These are phyloP conservation scores for Laguncularia racemosa DNA, from an alignment of 345 rosid species.

Conservation along the genomic window DNA sequence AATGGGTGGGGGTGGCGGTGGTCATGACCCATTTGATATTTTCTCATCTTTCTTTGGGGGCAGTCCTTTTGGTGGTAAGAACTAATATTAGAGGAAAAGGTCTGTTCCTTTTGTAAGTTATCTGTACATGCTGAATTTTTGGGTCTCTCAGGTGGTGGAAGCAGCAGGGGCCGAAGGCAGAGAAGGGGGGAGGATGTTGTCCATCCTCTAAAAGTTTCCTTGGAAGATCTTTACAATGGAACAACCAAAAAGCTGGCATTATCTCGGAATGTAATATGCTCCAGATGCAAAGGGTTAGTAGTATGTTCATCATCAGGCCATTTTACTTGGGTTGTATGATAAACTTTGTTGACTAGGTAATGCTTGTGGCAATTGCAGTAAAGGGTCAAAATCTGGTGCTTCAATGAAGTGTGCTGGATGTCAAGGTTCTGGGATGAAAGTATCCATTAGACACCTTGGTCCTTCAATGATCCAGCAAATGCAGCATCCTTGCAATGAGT, in stretches of 20 bases:
- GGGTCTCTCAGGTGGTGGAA: slow-evolving; percentile 40
- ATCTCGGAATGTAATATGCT: slow-evolving; percentile 64
- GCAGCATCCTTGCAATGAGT: slow-evolving; percentile 77
- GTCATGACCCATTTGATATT: slow-evolving; percentile 71
- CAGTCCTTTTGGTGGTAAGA: slow-evolving; percentile 57
- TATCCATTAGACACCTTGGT: slow-evolving; percentile 62
- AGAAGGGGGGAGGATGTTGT: slow-evolving; percentile 88
- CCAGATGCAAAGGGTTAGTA: slow-evolving; percentile 85
- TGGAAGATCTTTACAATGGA: slow-evolving; percentile 81
- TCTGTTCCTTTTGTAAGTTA: too few relatives aligned
- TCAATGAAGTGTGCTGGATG: slow-evolving; percentile 60
- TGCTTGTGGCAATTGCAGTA: slow-evolving; percentile 26
- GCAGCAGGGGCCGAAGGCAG: slow-evolving; percentile 85
- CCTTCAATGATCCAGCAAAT: slow-evolving; percentile 74
- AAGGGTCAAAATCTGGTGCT: slow-evolving; percentile 74
- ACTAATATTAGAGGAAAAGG: too few relatives aligned
- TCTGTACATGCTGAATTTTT: neutral
- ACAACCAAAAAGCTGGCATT: slow-evolving; percentile 79
- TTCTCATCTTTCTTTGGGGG: slow-evolving; percentile 78
- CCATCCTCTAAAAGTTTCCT: slow-evolving; percentile 78
- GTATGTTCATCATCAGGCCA: neutral
- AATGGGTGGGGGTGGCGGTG: slow-evolving; percentile 71
- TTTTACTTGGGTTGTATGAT: neutral
- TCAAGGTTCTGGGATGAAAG: slow-evolving; percentile 74
- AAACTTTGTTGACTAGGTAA: neutral